Conservation (phyloP, 1,139 yeast species). For the Suhomyces yuchorum region DNA sequence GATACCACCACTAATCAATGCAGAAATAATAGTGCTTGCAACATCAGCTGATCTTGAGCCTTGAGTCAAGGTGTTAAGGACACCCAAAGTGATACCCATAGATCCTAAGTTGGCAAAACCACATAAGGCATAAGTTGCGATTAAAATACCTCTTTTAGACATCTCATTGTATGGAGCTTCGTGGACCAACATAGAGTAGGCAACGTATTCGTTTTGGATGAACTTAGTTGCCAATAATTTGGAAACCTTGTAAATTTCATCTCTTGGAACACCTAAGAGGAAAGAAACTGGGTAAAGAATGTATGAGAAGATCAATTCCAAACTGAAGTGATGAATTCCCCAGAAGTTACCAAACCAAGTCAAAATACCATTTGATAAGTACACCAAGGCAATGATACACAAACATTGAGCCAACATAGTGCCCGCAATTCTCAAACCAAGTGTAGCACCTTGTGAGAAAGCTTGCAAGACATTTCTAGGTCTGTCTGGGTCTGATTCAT, state of each 20-base stretch:
- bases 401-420: constrained; percentile 62
- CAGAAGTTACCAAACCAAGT: constrained; percentile 69
- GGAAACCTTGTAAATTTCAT: constrained; percentile 54
- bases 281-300: constrained; percentile 63
- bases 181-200: constrained; percentile 47
- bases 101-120: constrained; percentile 70
- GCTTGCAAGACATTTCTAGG: constrained; percentile 66
- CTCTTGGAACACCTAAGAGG: constrained; percentile 61
- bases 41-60: constrained; percentile 52
- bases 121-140: constrained; percentile 67
- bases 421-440: constrained; percentile 62
- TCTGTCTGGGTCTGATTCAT: constrained; percentile 40
- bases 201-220: constrained; percentile 67
- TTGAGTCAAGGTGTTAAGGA: constrained; percentile 60
- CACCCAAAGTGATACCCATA: constrained; percentile 66
- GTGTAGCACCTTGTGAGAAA: constrained; percentile 62
- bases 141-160: constrained; percentile 56
- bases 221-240: constrained; percentile 59
- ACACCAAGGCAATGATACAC: constrained; percentile 65
- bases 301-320: constrained; percentile 61
- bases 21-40: constrained; percentile 49
- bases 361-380: constrained; percentile 58
- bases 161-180: constrained; percentile 51
- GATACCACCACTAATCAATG: constrained; percentile 57
- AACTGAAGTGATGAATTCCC: constrained; percentile 54